Evolutionary conservation across 352 stramenopile species (phyloP).

Genomic region (Nothophytophthora sp.): DNA sequence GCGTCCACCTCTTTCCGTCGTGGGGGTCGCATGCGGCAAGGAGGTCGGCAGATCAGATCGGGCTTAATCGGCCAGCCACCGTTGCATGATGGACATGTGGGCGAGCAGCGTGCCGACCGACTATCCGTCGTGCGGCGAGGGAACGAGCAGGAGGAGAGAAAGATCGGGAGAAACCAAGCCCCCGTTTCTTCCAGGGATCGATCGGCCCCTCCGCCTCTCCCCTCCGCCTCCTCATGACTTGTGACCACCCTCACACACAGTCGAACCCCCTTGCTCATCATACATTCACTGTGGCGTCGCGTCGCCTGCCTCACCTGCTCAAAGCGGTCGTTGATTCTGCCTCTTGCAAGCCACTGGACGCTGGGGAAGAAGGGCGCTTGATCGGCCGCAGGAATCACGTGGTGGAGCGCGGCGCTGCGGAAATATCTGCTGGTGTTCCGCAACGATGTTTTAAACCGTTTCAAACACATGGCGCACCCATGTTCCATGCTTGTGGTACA

Average conservation of each 20-base stretch:
- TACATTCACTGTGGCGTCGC: neutral
- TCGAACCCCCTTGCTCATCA: neutral
- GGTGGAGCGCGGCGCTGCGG: slow-evolving; percentile 20
- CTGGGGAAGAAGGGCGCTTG: slow-evolving; percentile 18
- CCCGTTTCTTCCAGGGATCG: too few species aligned
- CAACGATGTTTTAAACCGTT: too few species aligned
- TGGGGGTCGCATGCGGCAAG: too few species aligned
- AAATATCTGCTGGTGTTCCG: slow-evolving; percentile 42
- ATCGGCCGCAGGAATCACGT: slow-evolving; percentile 24
- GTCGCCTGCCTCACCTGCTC: slow-evolving; percentile 19
- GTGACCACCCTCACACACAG: too few species aligned
- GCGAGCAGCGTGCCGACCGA: too few species aligned
- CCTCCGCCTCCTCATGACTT: slow-evolving; percentile 1
- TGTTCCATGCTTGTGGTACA: slow-evolving; percentile 10
- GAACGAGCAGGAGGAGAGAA: neutral
- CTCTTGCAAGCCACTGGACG: slow-evolving; percentile 28
- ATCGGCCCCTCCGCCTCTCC: neutral
- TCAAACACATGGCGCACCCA: too few species aligned
- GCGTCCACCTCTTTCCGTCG: too few species aligned
- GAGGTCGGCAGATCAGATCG: too few species aligned
- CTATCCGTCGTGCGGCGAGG: neutral
- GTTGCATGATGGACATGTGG: too few species aligned
- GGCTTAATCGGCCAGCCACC: too few species aligned
- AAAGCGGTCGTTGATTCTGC: slow-evolving; percentile 26
- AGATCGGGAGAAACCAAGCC: neutral